Evolutionary conservation across 768 basidiomycete genomes (phyloP).

Genomic region (Cantharellus anzutake): DNA sequence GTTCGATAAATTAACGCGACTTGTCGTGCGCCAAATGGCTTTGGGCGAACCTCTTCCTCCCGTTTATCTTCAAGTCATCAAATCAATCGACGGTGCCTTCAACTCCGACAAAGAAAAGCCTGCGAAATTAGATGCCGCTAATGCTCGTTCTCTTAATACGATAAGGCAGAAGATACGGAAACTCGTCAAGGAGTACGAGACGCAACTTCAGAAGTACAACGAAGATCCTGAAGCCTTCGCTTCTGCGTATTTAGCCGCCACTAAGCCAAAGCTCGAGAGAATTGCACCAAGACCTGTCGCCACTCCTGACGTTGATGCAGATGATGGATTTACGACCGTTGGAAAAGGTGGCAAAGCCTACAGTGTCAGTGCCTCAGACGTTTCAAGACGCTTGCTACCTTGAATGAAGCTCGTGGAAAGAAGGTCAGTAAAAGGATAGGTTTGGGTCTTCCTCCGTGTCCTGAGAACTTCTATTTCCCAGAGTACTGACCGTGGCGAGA

Average conservation of each 20-base stretch:
- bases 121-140: constrained; percentile 91
- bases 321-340: constrained; percentile 57
- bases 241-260: constrained; percentile 38
- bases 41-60: constrained; percentile 72
- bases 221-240: constrained; percentile 83
- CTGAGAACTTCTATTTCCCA: constrained; percentile 15
- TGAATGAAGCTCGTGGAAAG: constrained; percentile 89
- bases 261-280: constrained; percentile 21
- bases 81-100: constrained; percentile 54
- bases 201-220: constrained; percentile 58
- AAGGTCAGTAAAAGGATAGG: constrained; percentile 37
- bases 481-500: constrained; percentile 94
- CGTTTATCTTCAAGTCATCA: constrained; percentile 60
- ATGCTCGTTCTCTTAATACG: constrained; percentile 86
- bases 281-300: constrained; percentile 6
- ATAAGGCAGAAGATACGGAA: constrained; percentile 98
- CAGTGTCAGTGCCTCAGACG: constrained; percentile 62
- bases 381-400: constrained; percentile 85
- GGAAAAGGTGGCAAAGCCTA: constrained; percentile 76
- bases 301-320: constrained; percentile 23
- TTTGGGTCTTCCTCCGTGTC: not conserved
- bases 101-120: constrained; percentile 58
- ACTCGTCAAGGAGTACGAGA: constrained; percentile 72
- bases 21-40: constrained; percentile 76
- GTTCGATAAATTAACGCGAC: constrained; percentile 85